Conservation (phyloP, 768 basidiomycete species). For the Lentinula sp. region DNA sequence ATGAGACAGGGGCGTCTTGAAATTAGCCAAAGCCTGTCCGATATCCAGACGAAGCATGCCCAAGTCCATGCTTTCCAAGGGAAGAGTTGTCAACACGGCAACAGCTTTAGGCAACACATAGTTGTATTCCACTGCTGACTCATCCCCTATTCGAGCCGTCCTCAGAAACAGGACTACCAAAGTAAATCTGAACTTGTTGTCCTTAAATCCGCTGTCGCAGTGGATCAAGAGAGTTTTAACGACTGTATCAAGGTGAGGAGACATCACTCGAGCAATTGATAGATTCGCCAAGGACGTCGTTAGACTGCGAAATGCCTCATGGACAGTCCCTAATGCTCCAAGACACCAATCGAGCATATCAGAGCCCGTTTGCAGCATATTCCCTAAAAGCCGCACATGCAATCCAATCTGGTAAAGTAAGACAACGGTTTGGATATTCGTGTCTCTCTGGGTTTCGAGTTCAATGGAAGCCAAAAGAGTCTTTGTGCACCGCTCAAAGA, state of each 20-base stretch:
- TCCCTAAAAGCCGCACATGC: conserved; percentile 42
- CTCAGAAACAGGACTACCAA: conserved; percentile 26
- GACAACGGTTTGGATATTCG: conserved; percentile 26
- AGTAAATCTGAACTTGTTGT: conserved; percentile 25
- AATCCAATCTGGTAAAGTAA: conserved; percentile 44
- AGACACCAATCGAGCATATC: conserved; percentile 37
- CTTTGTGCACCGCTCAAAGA: conserved; percentile 24
- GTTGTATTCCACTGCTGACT: background rate
- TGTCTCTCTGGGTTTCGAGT: conserved; percentile 12
- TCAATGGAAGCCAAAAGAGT: conserved; percentile 30
- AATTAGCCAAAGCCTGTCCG: conserved; percentile 26
- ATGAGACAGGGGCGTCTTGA: conserved; percentile 19
- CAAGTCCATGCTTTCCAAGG: conserved; percentile 5
- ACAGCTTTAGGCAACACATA: background rate
- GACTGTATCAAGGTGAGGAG: conserved; percentile 38
- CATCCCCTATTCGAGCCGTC: conserved; percentile 11
- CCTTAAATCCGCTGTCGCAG: conserved; percentile 11
- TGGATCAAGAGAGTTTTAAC: conserved; percentile 20
- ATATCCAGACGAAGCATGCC: conserved; percentile 21
- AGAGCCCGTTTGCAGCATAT: conserved; percentile 35
- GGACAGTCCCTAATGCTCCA: conserved; percentile 30
- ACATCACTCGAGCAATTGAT: conserved; percentile 43
- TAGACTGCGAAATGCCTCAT: conserved; percentile 38
- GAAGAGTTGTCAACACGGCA: conserved; percentile 10
- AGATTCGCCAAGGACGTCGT: conserved; percentile 36